Conservation (phyloP, 371 early-diverging fungal species). For the Mortierella sp. region DNA sequence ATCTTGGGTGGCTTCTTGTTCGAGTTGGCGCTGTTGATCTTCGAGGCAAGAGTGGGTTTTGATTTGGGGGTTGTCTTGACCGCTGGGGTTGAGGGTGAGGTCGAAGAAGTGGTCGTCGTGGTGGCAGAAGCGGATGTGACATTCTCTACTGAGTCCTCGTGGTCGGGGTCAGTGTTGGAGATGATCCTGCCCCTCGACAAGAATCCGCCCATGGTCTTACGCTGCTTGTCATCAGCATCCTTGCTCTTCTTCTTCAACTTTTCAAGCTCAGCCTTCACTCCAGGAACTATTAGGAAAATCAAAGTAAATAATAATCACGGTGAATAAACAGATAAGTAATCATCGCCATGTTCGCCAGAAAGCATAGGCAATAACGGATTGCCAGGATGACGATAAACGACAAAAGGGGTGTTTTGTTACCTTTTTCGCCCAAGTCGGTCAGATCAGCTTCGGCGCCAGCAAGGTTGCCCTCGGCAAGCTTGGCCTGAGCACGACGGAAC, state of each 20-base stretch:
- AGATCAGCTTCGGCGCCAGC: constrained; percentile 59
- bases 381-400: neutral
- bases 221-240: constrained; percentile 48
- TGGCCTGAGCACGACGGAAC: constrained; percentile 64
- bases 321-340: neutral
- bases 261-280: constrained; percentile 48
- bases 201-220: constrained; percentile 54
- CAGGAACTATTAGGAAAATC: constrained; percentile 33
- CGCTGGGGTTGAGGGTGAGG: neutral
- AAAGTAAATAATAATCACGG: neutral
- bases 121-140: constrained; percentile 11
- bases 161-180: constrained; percentile 29
- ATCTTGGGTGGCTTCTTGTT: constrained; percentile 28
- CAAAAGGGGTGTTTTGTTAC: constrained; percentile 10
- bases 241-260: constrained; percentile 43
- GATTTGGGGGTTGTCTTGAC: constrained; percentile 37
- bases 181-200: constrained; percentile 49
- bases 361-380: neutral
- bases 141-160: constrained; percentile 1
- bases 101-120: constrained; percentile 2
- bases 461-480: constrained; percentile 58
- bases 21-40: constrained; percentile 17
- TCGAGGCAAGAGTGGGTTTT: constrained; percentile 38
- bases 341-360: neutral
- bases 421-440: constrained; percentile 42